Percentiles rank a stretch among this genome's conserved stretches.
These are phyloP conservation scores for Populus hybrid DNA, from an alignment of 441 rosid species.

Conservation along the genomic window DNA sequence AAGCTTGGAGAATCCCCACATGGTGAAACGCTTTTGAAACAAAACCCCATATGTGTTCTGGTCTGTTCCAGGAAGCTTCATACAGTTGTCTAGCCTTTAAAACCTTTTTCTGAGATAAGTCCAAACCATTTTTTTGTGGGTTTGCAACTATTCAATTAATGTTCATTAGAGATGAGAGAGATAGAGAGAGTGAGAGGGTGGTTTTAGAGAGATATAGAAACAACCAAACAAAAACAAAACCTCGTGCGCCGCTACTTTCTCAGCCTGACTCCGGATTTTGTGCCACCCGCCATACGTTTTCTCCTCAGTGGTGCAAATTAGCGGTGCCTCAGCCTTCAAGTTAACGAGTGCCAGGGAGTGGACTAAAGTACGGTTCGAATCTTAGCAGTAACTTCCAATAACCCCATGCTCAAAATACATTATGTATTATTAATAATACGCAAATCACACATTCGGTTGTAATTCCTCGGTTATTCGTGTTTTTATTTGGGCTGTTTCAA, in stretches of 20 bases:
- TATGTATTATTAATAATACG: not conserved
- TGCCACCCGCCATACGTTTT: slow-evolving; percentile 62
- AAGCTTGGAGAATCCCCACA: not conserved
- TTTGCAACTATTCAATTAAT: slow-evolving; percentile 32
- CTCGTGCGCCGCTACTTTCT: slow-evolving; percentile 57
- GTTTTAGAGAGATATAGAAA: slow-evolving; percentile 33
- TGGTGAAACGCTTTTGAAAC: slow-evolving; percentile 17
- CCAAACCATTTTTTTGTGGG: slow-evolving; percentile 30
- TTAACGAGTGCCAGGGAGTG: not conserved
- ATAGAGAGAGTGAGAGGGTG: not conserved
- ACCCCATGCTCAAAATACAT: not conserved
- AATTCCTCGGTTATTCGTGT: not conserved
- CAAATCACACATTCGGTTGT: not conserved
- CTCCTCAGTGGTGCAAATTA: slow-evolving; percentile 46
- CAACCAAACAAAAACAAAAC: slow-evolving; percentile 21
- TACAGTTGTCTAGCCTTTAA: slow-evolving; percentile 18
- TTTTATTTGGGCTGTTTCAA: too few relatives aligned
- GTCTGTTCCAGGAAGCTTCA: slow-evolving; percentile 33
- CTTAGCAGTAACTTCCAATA: not conserved
- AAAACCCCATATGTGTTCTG: slow-evolving; percentile 32
- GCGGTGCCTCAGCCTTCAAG: slow-evolving; percentile 56
- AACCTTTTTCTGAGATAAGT: slow-evolving; percentile 32
- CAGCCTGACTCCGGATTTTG: slow-evolving; percentile 54
- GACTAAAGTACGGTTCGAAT: not conserved
- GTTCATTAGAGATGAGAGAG: slow-evolving; percentile 6